phyloP scores from a whole-genome alignment of 306 rosid species.

The Fagus sylvatica region DNA sequence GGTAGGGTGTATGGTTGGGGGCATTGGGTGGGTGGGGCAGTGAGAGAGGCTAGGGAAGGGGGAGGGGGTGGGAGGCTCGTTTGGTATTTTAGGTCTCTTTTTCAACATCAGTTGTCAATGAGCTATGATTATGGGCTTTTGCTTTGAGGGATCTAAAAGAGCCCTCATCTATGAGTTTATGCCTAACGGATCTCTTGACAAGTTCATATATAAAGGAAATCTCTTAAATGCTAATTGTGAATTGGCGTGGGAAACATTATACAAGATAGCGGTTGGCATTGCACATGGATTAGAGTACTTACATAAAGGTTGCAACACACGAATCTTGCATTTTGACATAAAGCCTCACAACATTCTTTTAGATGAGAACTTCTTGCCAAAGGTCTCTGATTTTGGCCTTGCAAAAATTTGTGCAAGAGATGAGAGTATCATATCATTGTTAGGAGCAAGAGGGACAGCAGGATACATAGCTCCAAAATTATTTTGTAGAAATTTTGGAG shows the following conservation, averaged over 20 bases:
- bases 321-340: constrained; percentile 16
- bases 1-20: no score
- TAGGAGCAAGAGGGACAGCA: constrained; percentile 33
- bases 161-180: constrained; percentile 17
- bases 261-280: not conserved
- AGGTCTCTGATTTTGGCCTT: constrained; percentile 49
- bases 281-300: not conserved
- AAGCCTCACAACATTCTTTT: constrained; percentile 39
- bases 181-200: not conserved
- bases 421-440: constrained; percentile 39
- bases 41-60: no score
- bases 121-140: not conserved
- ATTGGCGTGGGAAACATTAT: not conserved
- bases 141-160: constrained; percentile 1
- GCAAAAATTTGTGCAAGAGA: constrained; percentile 37
- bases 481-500: constrained; percentile 24
- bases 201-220: not conserved
- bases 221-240: not conserved
- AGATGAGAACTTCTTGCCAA: constrained; percentile 26
- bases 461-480: constrained; percentile 44
- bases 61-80: no score
- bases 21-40: no score
- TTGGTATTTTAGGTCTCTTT: no score
- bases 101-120: no score
- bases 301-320: not conserved